These are phyloP conservation scores for Ophiocordyceps camponoti-floridani DNA, from an alignment of 2,329 filamentous ascomycete genomes.

Conservation along the genomic window DNA sequence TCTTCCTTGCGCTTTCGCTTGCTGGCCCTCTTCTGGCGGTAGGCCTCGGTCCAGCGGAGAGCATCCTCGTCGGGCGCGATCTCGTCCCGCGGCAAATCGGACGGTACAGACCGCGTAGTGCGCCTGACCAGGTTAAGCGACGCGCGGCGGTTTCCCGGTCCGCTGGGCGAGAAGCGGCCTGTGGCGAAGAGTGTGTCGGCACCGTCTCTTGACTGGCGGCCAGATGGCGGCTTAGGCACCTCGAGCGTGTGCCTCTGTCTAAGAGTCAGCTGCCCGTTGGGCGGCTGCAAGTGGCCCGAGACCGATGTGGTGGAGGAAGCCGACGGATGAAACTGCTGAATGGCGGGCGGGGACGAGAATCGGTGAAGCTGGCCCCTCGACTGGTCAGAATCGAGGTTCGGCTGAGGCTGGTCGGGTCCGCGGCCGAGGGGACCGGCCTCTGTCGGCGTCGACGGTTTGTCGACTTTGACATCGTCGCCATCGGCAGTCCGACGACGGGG, in stretches of 20 bases:
- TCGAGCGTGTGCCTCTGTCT: slow-evolving; percentile 80
- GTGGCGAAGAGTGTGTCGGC: slow-evolving; percentile 48
- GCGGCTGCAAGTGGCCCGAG: slow-evolving; percentile 32
- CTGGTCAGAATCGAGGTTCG: not conserved
- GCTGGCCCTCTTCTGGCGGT: slow-evolving; percentile 78
- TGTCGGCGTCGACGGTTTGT: not conserved
- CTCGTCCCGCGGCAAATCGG: slow-evolving; percentile 71
- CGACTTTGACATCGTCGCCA: not conserved
- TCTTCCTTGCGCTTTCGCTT: slow-evolving; percentile 69
- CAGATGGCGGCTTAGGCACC: slow-evolving; percentile 53
- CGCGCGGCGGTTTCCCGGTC: slow-evolving; percentile 46
- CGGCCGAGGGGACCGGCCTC: not conserved
- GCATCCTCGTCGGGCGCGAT: slow-evolving; percentile 78
- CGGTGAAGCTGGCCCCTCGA: slow-evolving; percentile 26
- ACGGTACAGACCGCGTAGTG: slow-evolving; percentile 70
- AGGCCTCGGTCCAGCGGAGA: slow-evolving; percentile 78
- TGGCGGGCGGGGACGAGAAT: slow-evolving; percentile 46
- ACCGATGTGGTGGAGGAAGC: slow-evolving; percentile 22
- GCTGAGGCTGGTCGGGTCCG: not conserved
- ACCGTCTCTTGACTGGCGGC: slow-evolving; percentile 55
- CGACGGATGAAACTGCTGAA: slow-evolving; percentile 11
- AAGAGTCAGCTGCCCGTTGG: slow-evolving; percentile 29
- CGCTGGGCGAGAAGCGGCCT: slow-evolving; percentile 65
- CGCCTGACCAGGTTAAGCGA: slow-evolving; percentile 72
- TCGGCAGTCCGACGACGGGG: not conserved